These are phyloP conservation scores for Globisporangium uncinulatum DNA, from an alignment of 352 stramenopile genomes.

Conservation along the genomic window DNA sequence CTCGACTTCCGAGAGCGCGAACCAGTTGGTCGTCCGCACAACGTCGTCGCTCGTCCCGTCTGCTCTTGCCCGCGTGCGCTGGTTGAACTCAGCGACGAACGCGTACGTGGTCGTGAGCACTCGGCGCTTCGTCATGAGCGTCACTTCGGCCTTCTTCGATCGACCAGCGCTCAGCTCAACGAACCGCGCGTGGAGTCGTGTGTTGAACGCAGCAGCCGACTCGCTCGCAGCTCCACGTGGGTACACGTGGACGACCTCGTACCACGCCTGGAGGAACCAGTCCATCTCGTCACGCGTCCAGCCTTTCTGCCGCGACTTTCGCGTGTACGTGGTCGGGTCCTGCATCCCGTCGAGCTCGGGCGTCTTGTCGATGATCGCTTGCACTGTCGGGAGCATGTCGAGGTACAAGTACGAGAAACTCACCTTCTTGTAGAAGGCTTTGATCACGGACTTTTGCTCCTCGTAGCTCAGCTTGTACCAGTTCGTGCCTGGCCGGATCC, in stretches of 20 bases:
- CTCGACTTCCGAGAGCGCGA: slow-evolving; percentile 4
- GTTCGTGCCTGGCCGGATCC: not conserved
- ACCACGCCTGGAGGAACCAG: slow-evolving; percentile 9
- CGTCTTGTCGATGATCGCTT: slow-evolving; percentile 6
- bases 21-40: slow-evolving; percentile 4
- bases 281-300: slow-evolving; percentile 7
- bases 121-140: slow-evolving; percentile 10
- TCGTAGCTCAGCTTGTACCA: slow-evolving; percentile 10
- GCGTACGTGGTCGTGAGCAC: slow-evolving; percentile 11
- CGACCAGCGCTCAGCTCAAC: slow-evolving; percentile 5
- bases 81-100: slow-evolving; percentile 12
- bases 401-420: slow-evolving; percentile 14
- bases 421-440: slow-evolving; percentile 8
- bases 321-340: not conserved
- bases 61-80: not conserved
- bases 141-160: slow-evolving; percentile 10
- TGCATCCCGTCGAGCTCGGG: not conserved
- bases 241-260: slow-evolving; percentile 1
- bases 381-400: slow-evolving; percentile 8
- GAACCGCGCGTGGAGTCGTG: slow-evolving; percentile 5
- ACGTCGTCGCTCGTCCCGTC: not conserved
- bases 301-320: slow-evolving; percentile 8
- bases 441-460: slow-evolving; percentile 8
- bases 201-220: slow-evolving; percentile 5
- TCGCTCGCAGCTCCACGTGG: not conserved